Base-by-base conservation (phyloP, 306 rosid genomes). In the Carpinus viminea region DNA sequence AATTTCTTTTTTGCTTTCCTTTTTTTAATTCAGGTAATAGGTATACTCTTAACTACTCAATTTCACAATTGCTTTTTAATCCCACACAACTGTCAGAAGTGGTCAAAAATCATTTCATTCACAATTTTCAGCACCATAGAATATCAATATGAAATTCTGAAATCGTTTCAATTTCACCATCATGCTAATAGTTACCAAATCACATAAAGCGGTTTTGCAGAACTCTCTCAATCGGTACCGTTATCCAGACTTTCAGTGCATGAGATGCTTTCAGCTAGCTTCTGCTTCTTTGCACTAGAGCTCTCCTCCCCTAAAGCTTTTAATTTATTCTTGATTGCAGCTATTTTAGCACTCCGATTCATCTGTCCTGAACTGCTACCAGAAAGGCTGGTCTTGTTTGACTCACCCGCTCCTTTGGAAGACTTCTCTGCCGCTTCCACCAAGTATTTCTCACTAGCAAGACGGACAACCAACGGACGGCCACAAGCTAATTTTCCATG, bases 301-400 rank as follows among this genome's bases (percentile, higher is more conserved):
- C 89, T 86, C 70, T 92, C 99, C 79, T 86, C 99, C 75, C 93
- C 97, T 68, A 93, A 73, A 57, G 93, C 85, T 79, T 89, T 93
- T 86, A 95, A 76, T 48, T 95, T 95, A 84, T 93, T 95, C 88
- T 93, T 95, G 84, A 95, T 95, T 46, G 99, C 99, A 55, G 99
- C 93, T 61, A 95, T 93, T 86, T 88, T 95, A 1, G 92, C 92
- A 68, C 86, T 86, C 5, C 93, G 91, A 72, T 88, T 90, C 76
- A 88, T 78, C 86, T 87, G 95, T 59, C 91, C 92, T 26, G 74
- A 55, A 62, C 82, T 82, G 51, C 84, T 87, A 38, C 87, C 82
- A 18, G 80, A 26, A 36, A 68, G 69, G 72, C 89, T 85, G 41
- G 88, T 76, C 85, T 85, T 92, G 72, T 76, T 83, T 53, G 87